A percentile compares a stretch with the other conserved stretches of the same genome.
Evolutionary conservation across 371 early-diverging fungal genomes (phyloP).

Genomic region (Apophysomyces variabilis): DNA sequence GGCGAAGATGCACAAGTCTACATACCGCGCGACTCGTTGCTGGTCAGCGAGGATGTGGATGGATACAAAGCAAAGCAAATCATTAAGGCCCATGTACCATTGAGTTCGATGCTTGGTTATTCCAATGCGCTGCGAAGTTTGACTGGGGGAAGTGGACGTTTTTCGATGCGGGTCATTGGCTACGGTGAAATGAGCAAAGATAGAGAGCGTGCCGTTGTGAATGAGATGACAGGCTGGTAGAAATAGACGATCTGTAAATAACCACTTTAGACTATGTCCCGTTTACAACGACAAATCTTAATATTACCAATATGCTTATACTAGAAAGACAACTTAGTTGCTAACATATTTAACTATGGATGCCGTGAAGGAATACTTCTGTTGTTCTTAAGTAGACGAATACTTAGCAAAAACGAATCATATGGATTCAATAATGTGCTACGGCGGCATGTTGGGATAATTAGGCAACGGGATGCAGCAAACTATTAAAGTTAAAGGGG

Average conservation of each 20-base stretch:
- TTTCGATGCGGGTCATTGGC: conserved; percentile 85
- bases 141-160: conserved; percentile 85
- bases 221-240: conserved; percentile 60
- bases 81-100: conserved; percentile 76
- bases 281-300: neutral
- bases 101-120: conserved; percentile 89
- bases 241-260: neutral
- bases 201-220: conserved; percentile 70
- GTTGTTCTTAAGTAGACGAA: no score
- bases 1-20: conserved; percentile 45
- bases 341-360: no score
- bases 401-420: no score
- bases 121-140: conserved; percentile 82
- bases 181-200: conserved; percentile 81
- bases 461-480: no score
- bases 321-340: no score
- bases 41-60: conserved; percentile 33
- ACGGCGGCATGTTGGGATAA: no score
- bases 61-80: conserved; percentile 52
- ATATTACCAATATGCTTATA: no score
- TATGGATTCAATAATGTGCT: no score
- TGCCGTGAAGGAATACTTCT: no score
- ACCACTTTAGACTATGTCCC: neutral
- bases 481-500: no score
- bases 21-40: conserved; percentile 56